Percentiles rank a stretch among this genome's conserved stretches.
These are phyloP conservation scores for Kwoniella bestiolae DNA, from an alignment of 768 basidiomycete genomes.

Conservation along the genomic window DNA sequence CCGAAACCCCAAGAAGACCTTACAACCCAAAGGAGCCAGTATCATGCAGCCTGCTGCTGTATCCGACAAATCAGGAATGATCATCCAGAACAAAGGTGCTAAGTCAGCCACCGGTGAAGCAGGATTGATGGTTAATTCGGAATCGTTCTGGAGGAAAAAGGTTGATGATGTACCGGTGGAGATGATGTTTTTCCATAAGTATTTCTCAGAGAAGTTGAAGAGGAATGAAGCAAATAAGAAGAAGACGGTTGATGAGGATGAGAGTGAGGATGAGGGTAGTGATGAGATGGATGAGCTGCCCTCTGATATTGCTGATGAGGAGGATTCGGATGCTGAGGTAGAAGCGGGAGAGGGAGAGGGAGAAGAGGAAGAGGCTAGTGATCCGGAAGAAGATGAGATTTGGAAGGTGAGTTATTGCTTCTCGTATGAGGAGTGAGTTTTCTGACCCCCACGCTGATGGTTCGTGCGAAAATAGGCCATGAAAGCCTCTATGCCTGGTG, in stretches of 20 bases:
- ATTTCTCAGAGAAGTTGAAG: slow-evolving; percentile 74
- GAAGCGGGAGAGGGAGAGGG: slow-evolving; percentile 55
- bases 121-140: slow-evolving; percentile 68
- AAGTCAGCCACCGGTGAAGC: slow-evolving; percentile 56
- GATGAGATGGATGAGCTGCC: slow-evolving; percentile 53
- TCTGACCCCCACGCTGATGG: too few species aligned
- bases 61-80: slow-evolving; percentile 64
- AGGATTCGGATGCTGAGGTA: slow-evolving; percentile 59
- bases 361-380: slow-evolving; percentile 46
- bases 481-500: slow-evolving; percentile 79
- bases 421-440: too few species aligned
- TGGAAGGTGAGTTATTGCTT: slow-evolving; percentile 92
- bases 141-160: slow-evolving; percentile 71
- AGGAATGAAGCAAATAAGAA: slow-evolving; percentile 58
- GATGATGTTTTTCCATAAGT: slow-evolving; percentile 92
- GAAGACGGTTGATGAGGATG: slow-evolving; percentile 38
- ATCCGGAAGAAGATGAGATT: slow-evolving; percentile 68
- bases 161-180: slow-evolving; percentile 80
- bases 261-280: slow-evolving; percentile 34
- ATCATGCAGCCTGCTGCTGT: slow-evolving; percentile 93
- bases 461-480: too few species aligned
- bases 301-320: slow-evolving; percentile 28
- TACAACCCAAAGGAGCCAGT: slow-evolving; percentile 72
- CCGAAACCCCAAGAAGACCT: slow-evolving; percentile 85
- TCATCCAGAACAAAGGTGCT: slow-evolving; percentile 67